phyloP scores from a whole-genome alignment of 2,329 filamentous ascomycete genomes.

The Teratosphaeriaceae sp. region DNA sequence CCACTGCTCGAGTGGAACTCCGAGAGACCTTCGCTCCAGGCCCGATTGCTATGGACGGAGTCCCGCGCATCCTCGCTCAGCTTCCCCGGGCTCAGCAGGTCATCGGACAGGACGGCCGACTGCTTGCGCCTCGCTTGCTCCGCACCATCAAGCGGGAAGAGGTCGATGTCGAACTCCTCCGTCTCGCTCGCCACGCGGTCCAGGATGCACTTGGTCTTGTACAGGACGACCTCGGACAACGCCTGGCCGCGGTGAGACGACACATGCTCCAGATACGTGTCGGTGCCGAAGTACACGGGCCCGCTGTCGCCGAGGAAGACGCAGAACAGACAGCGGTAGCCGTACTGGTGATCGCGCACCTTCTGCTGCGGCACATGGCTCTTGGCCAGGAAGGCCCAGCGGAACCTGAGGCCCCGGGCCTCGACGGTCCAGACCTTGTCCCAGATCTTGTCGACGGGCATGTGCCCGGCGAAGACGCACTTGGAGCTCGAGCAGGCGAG shows the following conservation, averaged over 20 bases:
- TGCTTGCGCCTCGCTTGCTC: conserved; percentile 8
- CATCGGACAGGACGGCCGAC: conserved; percentile 17
- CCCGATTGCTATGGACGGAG: conserved; percentile 23
- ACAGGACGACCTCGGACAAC: conserved; percentile 31
- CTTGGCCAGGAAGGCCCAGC: conserved; percentile 44
- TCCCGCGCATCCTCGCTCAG: conserved; percentile 17
- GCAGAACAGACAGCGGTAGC: conserved; percentile 44
- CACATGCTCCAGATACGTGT: conserved; percentile 40
- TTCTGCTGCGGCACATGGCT: conserved; percentile 35
- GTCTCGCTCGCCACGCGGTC: conserved; percentile 32
- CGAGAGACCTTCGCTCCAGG: conserved; percentile 27
- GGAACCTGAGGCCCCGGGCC: conserved; percentile 34
- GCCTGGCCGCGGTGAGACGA: conserved; percentile 29
- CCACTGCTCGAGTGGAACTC: conserved; percentile 26
- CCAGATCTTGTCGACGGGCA: conserved; percentile 23
- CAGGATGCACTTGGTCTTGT: conserved; percentile 38
- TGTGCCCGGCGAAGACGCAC: conserved; percentile 38
- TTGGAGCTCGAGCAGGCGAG: conserved; percentile 35
- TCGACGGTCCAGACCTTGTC: conserved; percentile 17
- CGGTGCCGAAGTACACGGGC: conserved; percentile 34
- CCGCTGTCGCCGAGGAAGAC: conserved; percentile 31
- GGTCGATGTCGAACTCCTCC: conserved; percentile 45
- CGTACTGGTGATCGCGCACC: conserved; percentile 23
- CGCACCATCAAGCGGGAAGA: conserved; percentile 26
- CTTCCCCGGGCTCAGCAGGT: conserved; percentile 12